Base-by-base conservation (phyloP, 371 early-diverging fungal genomes). In the Cladochytrium tenue region DNA sequence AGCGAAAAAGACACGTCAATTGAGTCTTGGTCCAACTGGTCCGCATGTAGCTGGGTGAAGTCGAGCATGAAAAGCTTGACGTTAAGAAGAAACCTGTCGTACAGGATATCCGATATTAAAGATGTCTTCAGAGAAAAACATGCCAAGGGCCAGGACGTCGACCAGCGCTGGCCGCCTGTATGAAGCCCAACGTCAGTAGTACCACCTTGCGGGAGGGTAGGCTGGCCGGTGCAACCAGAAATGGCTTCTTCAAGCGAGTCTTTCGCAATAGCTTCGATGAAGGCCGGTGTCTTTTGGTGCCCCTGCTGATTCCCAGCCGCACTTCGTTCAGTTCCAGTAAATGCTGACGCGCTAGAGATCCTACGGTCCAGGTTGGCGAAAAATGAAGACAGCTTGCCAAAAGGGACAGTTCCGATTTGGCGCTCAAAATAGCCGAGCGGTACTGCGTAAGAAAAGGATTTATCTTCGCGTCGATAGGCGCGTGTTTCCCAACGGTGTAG, bases 171-270 rank as follows among this genome's bases (percentile, higher is more conserved):
- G 13, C 60, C 60, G 28, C 60, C 60, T 5, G 60, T 50, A 26
- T 60, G 60, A 23, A 60, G 60, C 3, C 60, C 60, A 32, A 60
- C 60, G 35, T 60, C 60, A 4, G 60, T 60, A 10, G 60, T 60
- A 36, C 32, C 60, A 30, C 60, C 60, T 7, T 20, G 20, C 43
- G 43, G 43, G 28, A 50, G 34, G 30, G 33, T 33, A 3, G 26
- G 32, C 13, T 20, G 27, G 17, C 13, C 17, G 26, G 13, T 25
- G n/a, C 10, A 13, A 20, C 17, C 2, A 4, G 7, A 17, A 36
- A 36, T 34, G 17, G 33, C 13, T 5, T 32, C 60, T 25, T 15
- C 60, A 4, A 20, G 43, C 7, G 3, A 5, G 28, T 60, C 51
- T 15, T 43, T 43, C 13, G 43, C 43, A 10, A 60, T 26, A 60